Percentiles rank a stretch among this genome's conserved stretches.
These are phyloP conservation scores for Suhomyces terraborum DNA, from an alignment of 1,139 yeast species.

Conservation along the genomic window DNA sequence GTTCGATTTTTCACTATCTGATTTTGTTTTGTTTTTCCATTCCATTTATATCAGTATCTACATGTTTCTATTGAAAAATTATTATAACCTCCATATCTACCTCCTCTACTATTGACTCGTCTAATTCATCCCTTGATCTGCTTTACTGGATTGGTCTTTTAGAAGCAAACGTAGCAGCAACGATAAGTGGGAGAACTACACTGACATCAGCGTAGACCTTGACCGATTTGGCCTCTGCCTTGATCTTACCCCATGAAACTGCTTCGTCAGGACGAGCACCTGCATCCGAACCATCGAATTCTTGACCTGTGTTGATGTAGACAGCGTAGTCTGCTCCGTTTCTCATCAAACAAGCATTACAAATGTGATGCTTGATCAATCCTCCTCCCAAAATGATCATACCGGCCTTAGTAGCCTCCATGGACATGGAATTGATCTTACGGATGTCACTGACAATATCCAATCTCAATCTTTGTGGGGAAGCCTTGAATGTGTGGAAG, in stretches of 20 bases:
- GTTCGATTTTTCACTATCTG: too few relatives aligned
- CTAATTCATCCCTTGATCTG: background rate
- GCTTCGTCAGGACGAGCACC: slow-evolving; percentile 99
- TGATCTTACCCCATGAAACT: slow-evolving; percentile 97
- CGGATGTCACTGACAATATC: slow-evolving; percentile 96
- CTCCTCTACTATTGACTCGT: background rate
- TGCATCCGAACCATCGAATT: slow-evolving; percentile 97
- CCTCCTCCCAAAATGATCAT: slow-evolving; percentile 98
- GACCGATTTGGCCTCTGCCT: slow-evolving; percentile 86
- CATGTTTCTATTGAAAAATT: background rate
- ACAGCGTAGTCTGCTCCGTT: slow-evolving; percentile 99
- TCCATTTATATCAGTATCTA: too few relatives aligned
- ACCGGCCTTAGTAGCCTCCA: slow-evolving; percentile 95
- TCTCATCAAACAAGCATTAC: slow-evolving; percentile 97
- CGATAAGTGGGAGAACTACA: slow-evolving; percentile 90
- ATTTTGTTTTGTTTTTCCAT: too few relatives aligned
- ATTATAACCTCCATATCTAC: background rate
- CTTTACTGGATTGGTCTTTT: slow-evolving; percentile 18
- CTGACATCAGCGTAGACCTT: slow-evolving; percentile 98
- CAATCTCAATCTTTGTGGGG: slow-evolving; percentile 83
- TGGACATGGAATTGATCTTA: slow-evolving; percentile 84
- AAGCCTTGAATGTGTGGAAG: slow-evolving; percentile 94
- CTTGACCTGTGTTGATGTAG: slow-evolving; percentile 96
- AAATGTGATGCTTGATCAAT: slow-evolving; percentile 91
- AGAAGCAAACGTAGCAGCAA: slow-evolving; percentile 93